A percentile compares a stretch with the other conserved stretches of the same genome.
Evolutionary conservation across 2,329 filamentous ascomycete species (phyloP).

Genomic region (Aspergillus chevalieri): DNA sequence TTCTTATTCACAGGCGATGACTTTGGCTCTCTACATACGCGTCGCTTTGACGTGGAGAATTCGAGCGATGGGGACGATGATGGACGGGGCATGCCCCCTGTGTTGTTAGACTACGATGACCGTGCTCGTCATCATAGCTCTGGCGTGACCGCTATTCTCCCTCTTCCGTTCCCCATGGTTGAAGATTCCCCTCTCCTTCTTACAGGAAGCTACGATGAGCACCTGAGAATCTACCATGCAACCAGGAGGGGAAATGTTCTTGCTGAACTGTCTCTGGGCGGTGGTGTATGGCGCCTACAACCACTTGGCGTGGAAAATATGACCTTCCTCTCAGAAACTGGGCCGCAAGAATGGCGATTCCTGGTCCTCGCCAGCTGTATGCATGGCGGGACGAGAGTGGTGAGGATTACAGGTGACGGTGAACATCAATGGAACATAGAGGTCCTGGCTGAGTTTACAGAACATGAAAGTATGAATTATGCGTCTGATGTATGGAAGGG

Average conservation of each 20-base stretch:
- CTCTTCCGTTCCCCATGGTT: slow-evolving; percentile 45
- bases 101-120: slow-evolving; percentile 35
- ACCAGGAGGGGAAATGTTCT: slow-evolving; percentile 46
- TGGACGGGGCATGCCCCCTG: slow-evolving; percentile 10
- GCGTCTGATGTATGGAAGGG: slow-evolving; percentile 57
- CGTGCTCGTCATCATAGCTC: slow-evolving; percentile 61
- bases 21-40: slow-evolving; percentile 30
- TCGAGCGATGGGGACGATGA: slow-evolving; percentile 3
- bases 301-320: slow-evolving; percentile 28
- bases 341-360: slow-evolving; percentile 21
- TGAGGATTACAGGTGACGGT: slow-evolving; percentile 39
- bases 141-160: slow-evolving; percentile 81
- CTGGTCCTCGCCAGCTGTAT: slow-evolving; percentile 82
- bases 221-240: slow-evolving; percentile 56
- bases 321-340: background rate
- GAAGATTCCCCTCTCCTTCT: slow-evolving; percentile 56
- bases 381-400: slow-evolving; percentile 75
- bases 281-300: slow-evolving; percentile 84
- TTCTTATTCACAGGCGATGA: slow-evolving; percentile 37
- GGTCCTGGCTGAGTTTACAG: slow-evolving; percentile 66
- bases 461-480: slow-evolving; percentile 94
- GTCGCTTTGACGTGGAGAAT: slow-evolving; percentile 22
- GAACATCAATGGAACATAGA: slow-evolving; percentile 55
- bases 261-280: slow-evolving; percentile 60
- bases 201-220: slow-evolving; percentile 90